phyloP scores from a whole-genome alignment of 108 stramenopile genomes.

The Skeletonema potamos region DNA sequence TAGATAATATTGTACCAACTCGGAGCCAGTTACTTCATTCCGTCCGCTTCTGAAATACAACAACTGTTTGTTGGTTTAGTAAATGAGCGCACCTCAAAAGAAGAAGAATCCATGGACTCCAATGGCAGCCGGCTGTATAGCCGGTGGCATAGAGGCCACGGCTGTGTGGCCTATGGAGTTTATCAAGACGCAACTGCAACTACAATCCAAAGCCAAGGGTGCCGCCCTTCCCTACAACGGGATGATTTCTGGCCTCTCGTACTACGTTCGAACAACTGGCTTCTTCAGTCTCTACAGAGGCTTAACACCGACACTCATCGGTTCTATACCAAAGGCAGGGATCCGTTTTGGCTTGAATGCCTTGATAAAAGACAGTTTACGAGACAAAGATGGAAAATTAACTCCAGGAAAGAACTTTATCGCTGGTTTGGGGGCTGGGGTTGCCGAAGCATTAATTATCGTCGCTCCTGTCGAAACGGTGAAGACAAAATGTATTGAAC shows the following conservation, averaged over 20 bases:
- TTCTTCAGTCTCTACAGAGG: slow-evolving; percentile 90
- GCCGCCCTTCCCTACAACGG: slow-evolving; percentile 76
- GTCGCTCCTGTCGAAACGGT: slow-evolving; percentile 98
- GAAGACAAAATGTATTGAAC: slow-evolving; percentile 96
- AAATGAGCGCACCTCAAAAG: slow-evolving; percentile 28
- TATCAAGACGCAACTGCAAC: slow-evolving; percentile 89
- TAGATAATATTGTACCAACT: too few relatives aligned
- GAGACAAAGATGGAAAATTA: slow-evolving; percentile 86
- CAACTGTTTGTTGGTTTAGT: too few relatives aligned
- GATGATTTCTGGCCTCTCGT: slow-evolving; percentile 82
- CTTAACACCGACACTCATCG: slow-evolving; percentile 89
- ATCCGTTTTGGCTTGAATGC: slow-evolving; percentile 97
- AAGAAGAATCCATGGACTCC: slow-evolving; percentile 77
- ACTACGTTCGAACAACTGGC: slow-evolving; percentile 87
- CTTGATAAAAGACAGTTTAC: slow-evolving; percentile 75
- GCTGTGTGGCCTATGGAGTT: slow-evolving; percentile 97
- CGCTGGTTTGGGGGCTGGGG: slow-evolving; percentile 94
- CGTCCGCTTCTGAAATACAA: too few relatives aligned
- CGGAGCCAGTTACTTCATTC: too few relatives aligned
- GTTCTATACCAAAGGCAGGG: slow-evolving; percentile 93
- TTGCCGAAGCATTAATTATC: slow-evolving; percentile 88
- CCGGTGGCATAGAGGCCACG: slow-evolving; percentile 84
- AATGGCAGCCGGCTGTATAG: slow-evolving; percentile 82
- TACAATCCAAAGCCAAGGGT: slow-evolving; percentile 64
- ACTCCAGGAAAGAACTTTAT: slow-evolving; percentile 88